Percentiles rank a stretch among this genome's conserved stretches.
Evolutionary conservation across 441 rosid genomes (phyloP).

Genomic region (Melastoma candidum): DNA sequence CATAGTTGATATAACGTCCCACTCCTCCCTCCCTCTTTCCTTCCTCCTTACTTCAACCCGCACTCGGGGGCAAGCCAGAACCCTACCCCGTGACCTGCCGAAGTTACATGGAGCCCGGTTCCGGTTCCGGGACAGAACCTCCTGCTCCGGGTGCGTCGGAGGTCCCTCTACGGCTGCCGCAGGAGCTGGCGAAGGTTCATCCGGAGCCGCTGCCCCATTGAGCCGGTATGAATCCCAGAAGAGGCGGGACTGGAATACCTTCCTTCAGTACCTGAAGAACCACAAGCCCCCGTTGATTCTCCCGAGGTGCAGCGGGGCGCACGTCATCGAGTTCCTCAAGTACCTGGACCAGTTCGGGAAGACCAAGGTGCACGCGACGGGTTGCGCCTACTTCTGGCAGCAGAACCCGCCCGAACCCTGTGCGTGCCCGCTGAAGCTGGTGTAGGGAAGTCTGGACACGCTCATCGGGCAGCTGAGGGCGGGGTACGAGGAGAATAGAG

Average conservation of each 20-base stretch:
- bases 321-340: conserved; percentile 3
- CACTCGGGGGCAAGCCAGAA: too few relatives aligned
- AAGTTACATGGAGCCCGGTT: too few relatives aligned
- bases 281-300: conserved; percentile 1
- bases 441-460: neutral
- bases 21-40: too few relatives aligned
- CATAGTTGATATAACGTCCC: too few relatives aligned
- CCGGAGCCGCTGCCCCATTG: too few relatives aligned
- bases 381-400: neutral
- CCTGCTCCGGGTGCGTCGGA: too few relatives aligned
- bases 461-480: neutral
- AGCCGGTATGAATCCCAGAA: conserved; percentile 1
- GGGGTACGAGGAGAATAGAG: too few relatives aligned
- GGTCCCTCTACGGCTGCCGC: too few relatives aligned
- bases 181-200: too few relatives aligned
- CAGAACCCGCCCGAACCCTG: neutral
- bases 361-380: neutral
- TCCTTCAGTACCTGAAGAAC: conserved; percentile 2
- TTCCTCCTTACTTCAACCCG: too few relatives aligned
- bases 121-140: too few relatives aligned
- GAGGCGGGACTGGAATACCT: conserved; percentile 3
- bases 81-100: too few relatives aligned
- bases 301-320: conserved; percentile 1
- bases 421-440: conserved; percentile 1
- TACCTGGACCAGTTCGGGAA: conserved; percentile 1